phyloP scores from a whole-genome alignment of 768 basidiomycete genomes.

The Cystofilobasidium bisporidii region DNA sequence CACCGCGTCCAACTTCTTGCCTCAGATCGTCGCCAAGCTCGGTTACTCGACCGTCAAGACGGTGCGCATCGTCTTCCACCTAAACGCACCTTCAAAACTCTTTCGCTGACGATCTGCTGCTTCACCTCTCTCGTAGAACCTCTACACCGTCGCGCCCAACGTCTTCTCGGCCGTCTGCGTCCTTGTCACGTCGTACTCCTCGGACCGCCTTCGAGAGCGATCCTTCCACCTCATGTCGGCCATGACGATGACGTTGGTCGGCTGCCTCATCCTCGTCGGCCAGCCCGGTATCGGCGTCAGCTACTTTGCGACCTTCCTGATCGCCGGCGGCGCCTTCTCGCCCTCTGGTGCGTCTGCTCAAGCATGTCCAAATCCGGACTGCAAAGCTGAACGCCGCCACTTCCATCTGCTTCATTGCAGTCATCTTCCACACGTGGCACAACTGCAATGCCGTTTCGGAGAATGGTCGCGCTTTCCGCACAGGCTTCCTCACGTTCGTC shows the following conservation, averaged over 20 bases:
- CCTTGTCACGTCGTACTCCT: background rate
- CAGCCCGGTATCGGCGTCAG: conserved; percentile 45
- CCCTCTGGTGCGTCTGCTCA: background rate
- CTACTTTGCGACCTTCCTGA: conserved; percentile 44
- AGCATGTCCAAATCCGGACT: background rate
- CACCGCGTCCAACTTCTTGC: conserved; percentile 51
- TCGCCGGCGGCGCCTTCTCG: background rate
- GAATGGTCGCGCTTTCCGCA: conserved; percentile 42
- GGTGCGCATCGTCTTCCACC: too few species aligned
- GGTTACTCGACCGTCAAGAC: conserved; percentile 49
- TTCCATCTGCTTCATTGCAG: conserved; percentile 9
- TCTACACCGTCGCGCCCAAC: conserved; percentile 51
- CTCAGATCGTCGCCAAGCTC: conserved; percentile 46
- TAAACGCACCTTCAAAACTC: too few species aligned
- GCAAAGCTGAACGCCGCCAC: conserved; percentile 11
- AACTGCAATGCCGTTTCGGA: conserved; percentile 50
- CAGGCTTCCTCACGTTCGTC: conserved; percentile 39
- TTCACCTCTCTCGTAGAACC: conserved; percentile 36
- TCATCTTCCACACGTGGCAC: conserved; percentile 38
- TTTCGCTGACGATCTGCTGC: too few species aligned
- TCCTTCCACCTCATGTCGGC: conserved; percentile 27
- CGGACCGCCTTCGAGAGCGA: conserved; percentile 7
- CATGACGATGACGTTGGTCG: conserved; percentile 29
- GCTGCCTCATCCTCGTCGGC: conserved; percentile 42
- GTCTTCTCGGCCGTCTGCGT: conserved; percentile 44